Base-by-base conservation (phyloP, 345 rosid genomes). In the Orychophragmus violaceus region DNA sequence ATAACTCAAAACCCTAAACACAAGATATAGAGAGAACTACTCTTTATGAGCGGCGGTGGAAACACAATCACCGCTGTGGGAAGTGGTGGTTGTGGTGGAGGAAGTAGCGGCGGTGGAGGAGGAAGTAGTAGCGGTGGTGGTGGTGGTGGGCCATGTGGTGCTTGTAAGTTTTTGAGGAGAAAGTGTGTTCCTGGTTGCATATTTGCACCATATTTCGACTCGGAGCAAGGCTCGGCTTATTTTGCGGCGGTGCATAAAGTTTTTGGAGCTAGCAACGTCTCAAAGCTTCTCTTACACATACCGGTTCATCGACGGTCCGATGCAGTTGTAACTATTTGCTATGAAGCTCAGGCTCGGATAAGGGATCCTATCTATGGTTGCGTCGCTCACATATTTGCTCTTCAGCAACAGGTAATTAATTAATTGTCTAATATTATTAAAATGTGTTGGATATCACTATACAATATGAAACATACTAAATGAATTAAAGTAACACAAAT, bases 181-280 rank as follows among this genome's bases (percentile, higher is more conserved):
- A 92, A 89, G 76, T 92, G 98, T 61, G 82, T 87, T 4, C 83
- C 79, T 0, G 93, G 91, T 3, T 92, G 98, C 68, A 82, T 87
- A 30, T 89, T 89, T 59, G 93, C 95, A 0, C 98, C 97, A 0
- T 83, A 89, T 56, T 92, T 89, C 41, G 93, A 86, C 36, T 81
- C 98, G 2, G 97, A 92, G 68, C 95, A 92, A 77, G 93, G 91
- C 1, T 84, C 95, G 12, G 85, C 87, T 54, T 84, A 89, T 68
- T 89, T 92, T 18, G 97, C 95, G 3, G 94, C 91, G 6, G 96
- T 89, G 14, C 98, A 89, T 54, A 87, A 82, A 69, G 88, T 89
- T 11, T 89, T 91, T 14, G 98, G 98, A 5, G 98, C 98, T 0
- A 89, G 98, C 68, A 92, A 92, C 59, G 97, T 84, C n/a, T 84